phyloP scores from a whole-genome alignment of 352 stramenopile species.

The Globisporangium nodosum region DNA sequence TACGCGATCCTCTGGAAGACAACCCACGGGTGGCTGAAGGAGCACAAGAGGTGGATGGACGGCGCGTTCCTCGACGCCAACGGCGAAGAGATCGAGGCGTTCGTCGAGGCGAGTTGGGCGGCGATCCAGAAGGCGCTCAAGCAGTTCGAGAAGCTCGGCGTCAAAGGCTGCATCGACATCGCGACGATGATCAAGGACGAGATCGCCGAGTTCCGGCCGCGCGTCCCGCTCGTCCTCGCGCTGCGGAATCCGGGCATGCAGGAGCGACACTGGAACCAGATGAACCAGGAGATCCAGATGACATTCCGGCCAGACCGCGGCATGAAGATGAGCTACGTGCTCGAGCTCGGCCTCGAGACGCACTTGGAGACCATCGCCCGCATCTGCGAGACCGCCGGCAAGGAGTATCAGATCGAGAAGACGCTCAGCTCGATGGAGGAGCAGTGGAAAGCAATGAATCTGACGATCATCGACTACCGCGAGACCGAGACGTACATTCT shows the following conservation, averaged over 20 bases:
- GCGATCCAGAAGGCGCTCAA: slow-evolving; percentile 91
- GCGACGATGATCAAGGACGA: slow-evolving; percentile 86
- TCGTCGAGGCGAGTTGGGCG: slow-evolving; percentile 75
- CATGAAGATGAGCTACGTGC: slow-evolving; percentile 78
- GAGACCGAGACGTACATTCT: slow-evolving; percentile 93
- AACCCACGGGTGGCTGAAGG: slow-evolving; percentile 86
- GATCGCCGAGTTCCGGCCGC: slow-evolving; percentile 86
- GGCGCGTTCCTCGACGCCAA: slow-evolving; percentile 88
- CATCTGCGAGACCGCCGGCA: slow-evolving; percentile 90
- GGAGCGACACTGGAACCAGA: slow-evolving; percentile 90
- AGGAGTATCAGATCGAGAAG: slow-evolving; percentile 94
- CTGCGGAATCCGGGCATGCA: slow-evolving; percentile 92
- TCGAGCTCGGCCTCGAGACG: slow-evolving; percentile 82
- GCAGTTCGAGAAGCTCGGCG: slow-evolving; percentile 88
- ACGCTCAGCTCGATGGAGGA: slow-evolving; percentile 91
- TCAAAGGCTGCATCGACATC: slow-evolving; percentile 84
- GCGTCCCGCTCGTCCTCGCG: slow-evolving; percentile 86
- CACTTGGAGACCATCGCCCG: slow-evolving; percentile 88
- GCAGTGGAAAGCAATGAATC: slow-evolving; percentile 82
- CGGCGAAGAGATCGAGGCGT: slow-evolving; percentile 90
- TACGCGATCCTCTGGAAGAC: slow-evolving; percentile 94
- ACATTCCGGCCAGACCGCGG: slow-evolving; percentile 78
- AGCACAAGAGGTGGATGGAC: slow-evolving; percentile 92
- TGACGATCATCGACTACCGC: slow-evolving; percentile 85
- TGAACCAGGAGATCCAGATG: slow-evolving; percentile 87